These are phyloP conservation scores for Golubevia sp. DNA, from an alignment of 1,284 basidiomycete species.

Conservation along the genomic window DNA sequence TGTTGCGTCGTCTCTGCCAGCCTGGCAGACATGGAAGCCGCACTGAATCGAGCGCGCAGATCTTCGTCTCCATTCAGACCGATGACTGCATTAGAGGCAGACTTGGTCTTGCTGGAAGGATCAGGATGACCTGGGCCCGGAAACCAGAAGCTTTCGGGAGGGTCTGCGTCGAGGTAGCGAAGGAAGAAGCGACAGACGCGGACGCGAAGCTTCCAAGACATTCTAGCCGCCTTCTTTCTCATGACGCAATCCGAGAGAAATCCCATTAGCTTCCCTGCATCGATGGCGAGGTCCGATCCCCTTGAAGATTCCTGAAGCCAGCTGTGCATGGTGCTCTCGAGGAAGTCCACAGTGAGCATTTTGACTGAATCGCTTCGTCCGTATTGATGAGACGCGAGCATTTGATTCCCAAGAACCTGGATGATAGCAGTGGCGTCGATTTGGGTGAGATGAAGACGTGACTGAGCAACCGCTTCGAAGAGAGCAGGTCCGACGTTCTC, in stretches of 20 bases:
- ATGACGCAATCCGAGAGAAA: constrained; percentile 67
- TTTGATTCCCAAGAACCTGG: constrained; percentile 66
- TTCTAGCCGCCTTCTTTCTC: constrained; percentile 63
- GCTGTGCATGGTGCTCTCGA: constrained; percentile 70
- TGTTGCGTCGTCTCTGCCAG: constrained; percentile 63
- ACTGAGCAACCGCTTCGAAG: background rate
- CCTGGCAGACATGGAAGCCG: constrained; percentile 70
- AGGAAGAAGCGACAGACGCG: constrained; percentile 72
- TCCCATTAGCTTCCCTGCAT: constrained; percentile 67
- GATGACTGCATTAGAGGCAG: constrained; percentile 66
- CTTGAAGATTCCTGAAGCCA: constrained; percentile 68
- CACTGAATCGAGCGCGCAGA: constrained; percentile 81
- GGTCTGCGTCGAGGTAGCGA: constrained; percentile 71
- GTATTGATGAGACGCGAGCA: constrained; percentile 70
- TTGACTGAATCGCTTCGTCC: constrained; percentile 68
- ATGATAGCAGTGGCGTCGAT: constrained; percentile 67
- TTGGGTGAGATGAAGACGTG: constrained; percentile 1
- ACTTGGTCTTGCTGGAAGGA: no score
- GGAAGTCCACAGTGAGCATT: constrained; percentile 68
- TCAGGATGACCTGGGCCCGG: constrained; percentile 37
- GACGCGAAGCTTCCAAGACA: constrained; percentile 75
- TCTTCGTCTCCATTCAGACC: constrained; percentile 72
- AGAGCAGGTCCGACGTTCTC: background rate
- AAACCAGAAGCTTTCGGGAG: constrained; percentile 67
- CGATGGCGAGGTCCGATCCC: constrained; percentile 64